These are phyloP conservation scores for Chiua virens DNA, from an alignment of 768 basidiomycete species.

Conservation along the genomic window DNA sequence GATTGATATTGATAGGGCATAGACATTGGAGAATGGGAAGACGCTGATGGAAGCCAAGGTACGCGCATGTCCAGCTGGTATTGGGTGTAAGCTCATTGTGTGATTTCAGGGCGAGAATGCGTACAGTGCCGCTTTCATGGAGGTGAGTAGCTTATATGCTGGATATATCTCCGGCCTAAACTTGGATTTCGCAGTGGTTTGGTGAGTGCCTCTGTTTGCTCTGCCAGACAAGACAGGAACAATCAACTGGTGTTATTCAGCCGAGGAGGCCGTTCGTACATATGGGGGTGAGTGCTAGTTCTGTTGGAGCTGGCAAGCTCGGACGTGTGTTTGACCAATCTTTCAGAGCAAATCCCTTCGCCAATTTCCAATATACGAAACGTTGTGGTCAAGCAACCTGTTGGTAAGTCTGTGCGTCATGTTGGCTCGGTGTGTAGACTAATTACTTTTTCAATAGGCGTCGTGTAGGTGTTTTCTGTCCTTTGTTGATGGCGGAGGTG, in stretches of 20 bases:
- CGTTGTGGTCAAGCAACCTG: slow-evolving; percentile 90
- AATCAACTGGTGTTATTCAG: slow-evolving; percentile 38
- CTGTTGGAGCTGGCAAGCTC: background rate
- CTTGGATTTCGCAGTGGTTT: slow-evolving; percentile 61
- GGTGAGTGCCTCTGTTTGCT: slow-evolving; percentile 43
- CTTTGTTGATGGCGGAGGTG: background rate
- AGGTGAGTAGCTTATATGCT: slow-evolving; percentile 45
- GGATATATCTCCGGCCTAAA: background rate
- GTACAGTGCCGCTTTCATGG: slow-evolving; percentile 85
- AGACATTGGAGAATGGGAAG: slow-evolving; percentile 98
- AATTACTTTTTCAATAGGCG: slow-evolving; percentile 32
- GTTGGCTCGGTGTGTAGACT: slow-evolving; percentile 34
- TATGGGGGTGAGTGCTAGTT: slow-evolving; percentile 67
- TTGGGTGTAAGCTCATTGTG: background rate
- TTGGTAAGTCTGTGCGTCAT: slow-evolving; percentile 51
- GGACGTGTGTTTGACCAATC: background rate
- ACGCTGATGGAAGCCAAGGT: slow-evolving; percentile 82
- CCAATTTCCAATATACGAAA: slow-evolving; percentile 69
- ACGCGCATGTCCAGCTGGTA: background rate
- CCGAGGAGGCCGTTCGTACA: slow-evolving; percentile 88
- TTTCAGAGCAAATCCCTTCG: slow-evolving; percentile 79
- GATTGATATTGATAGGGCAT: slow-evolving; percentile 12
- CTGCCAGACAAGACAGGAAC: background rate
- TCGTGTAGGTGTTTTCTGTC: slow-evolving; percentile 40
- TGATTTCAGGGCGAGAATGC: slow-evolving; percentile 65